phyloP scores from a whole-genome alignment of 345 rosid genomes.

The Heritiera fomes region DNA sequence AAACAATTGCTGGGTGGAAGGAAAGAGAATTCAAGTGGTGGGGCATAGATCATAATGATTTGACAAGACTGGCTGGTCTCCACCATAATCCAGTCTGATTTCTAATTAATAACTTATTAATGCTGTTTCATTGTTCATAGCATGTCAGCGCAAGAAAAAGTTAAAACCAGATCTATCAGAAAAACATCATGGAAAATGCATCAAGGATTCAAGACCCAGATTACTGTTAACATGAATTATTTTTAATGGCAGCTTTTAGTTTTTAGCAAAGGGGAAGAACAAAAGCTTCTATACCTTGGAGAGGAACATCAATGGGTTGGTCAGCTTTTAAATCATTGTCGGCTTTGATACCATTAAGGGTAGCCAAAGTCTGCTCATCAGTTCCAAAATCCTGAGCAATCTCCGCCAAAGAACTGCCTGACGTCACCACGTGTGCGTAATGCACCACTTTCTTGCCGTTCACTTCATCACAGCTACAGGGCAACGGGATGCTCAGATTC shows the following conservation, averaged over 20 bases:
- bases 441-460: constrained; percentile 48
- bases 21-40: neutral
- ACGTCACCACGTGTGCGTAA: constrained; percentile 54
- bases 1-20: neutral
- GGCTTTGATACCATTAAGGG: constrained; percentile 45
- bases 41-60: neutral
- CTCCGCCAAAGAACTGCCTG: constrained; percentile 41
- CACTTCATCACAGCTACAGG: constrained; percentile 66
- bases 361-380: constrained; percentile 28
- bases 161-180: neutral
- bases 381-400: constrained; percentile 54
- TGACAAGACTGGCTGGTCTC: neutral
- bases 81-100: too few species aligned
- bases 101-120: too few species aligned
- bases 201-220: neutral
- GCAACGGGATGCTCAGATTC: constrained; percentile 55
- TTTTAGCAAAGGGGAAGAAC: neutral
- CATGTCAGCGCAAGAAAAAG: too few species aligned
- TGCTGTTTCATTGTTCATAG: too few species aligned
- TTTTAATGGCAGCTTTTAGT: neutral
- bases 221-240: too few species aligned
- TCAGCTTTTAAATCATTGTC: constrained; percentile 37
- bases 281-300: constrained; percentile 42
- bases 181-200: neutral
- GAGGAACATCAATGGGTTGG: constrained; percentile 54